Evolutionary conservation across 148 eudicot species (phyloP).

Genomic region (Silene conica): DNA sequence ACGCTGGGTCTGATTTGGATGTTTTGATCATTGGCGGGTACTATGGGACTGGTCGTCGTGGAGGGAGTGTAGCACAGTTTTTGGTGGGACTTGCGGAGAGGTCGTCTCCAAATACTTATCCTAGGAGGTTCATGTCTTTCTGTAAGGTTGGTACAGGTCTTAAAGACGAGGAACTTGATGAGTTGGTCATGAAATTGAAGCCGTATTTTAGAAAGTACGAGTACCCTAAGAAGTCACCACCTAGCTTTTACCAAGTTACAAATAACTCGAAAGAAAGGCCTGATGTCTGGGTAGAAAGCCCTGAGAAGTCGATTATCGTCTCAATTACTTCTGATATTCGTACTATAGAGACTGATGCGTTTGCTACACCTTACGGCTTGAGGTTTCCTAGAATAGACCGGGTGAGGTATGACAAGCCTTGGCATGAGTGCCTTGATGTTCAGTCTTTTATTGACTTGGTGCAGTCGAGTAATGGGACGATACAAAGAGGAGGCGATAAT

Average conservation of each 20-base stretch:
- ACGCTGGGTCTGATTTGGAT: slow-evolving; percentile 88
- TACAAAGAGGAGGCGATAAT: slow-evolving; percentile 47
- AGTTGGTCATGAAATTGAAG: slow-evolving; percentile 70
- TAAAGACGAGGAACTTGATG: slow-evolving; percentile 84
- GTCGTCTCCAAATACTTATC: slow-evolving; percentile 49
- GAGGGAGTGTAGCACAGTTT: slow-evolving; percentile 95
- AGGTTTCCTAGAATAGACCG: slow-evolving; percentile 93
- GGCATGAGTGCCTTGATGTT: slow-evolving; percentile 96
- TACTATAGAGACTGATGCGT: slow-evolving; percentile 73
- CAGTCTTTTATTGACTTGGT: slow-evolving; percentile 78
- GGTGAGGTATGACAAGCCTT: slow-evolving; percentile 90
- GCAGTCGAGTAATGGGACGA: slow-evolving; percentile 80
- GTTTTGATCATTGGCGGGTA: slow-evolving; percentile 94
- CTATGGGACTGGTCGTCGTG: slow-evolving; percentile 94
- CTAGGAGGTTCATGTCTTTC: slow-evolving; percentile 80
- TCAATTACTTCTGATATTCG: slow-evolving; percentile 92
- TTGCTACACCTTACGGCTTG: slow-evolving; percentile 86
- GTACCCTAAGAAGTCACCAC: slow-evolving; percentile 74
- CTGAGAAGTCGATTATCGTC: slow-evolving; percentile 84
- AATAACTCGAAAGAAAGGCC: slow-evolving; percentile 92
- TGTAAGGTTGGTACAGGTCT: slow-evolving; percentile 96
- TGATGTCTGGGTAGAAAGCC: slow-evolving; percentile 98
- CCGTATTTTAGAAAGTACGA: slow-evolving; percentile 81
- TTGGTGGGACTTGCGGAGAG: slow-evolving; percentile 89
- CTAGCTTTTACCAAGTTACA: slow-evolving; percentile 86